Conservation (phyloP, 352 stramenopile genomes). For the Pythium utonaiense region DNA sequence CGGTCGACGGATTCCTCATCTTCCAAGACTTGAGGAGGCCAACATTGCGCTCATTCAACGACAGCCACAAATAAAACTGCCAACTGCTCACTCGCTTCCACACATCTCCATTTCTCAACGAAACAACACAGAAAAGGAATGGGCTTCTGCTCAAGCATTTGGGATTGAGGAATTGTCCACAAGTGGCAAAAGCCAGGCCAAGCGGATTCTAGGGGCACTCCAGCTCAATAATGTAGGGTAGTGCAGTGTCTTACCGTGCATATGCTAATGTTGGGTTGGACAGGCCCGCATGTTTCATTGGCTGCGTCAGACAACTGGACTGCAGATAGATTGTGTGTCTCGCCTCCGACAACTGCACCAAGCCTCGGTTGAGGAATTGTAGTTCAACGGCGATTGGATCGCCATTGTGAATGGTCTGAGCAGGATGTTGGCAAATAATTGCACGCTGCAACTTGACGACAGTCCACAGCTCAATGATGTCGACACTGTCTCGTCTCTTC, state of each 20-base stretch:
- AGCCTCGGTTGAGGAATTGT: too few species aligned
- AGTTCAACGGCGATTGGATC: too few species aligned
- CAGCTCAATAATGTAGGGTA: not conserved
- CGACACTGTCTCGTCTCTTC: constrained; percentile 14
- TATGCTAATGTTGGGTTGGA: not conserved
- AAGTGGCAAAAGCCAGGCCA: not conserved
- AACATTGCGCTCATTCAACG: not conserved
- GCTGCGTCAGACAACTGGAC: too few species aligned
- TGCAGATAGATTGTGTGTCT: too few species aligned
- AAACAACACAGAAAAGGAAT: constrained; percentile 1
- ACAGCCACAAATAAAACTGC: not conserved
- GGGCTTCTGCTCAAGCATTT: constrained; percentile 1
- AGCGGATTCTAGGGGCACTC: constrained; percentile 3
- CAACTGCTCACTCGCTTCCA: not conserved
- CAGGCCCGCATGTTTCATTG: too few species aligned
- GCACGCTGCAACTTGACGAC: not conserved
- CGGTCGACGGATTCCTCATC: too few species aligned
- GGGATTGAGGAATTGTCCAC: not conserved
- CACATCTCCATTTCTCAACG: not conserved
- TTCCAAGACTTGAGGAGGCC: too few species aligned
- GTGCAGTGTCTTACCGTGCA: too few species aligned
- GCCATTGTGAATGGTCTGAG: too few species aligned
- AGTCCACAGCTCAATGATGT: not conserved
- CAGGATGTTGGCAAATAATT: too few species aligned
- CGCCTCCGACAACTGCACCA: too few species aligned